phyloP scores from a whole-genome alignment of 495 filamentous ascomycete species.

The Hypoxylon fuscum region DNA sequence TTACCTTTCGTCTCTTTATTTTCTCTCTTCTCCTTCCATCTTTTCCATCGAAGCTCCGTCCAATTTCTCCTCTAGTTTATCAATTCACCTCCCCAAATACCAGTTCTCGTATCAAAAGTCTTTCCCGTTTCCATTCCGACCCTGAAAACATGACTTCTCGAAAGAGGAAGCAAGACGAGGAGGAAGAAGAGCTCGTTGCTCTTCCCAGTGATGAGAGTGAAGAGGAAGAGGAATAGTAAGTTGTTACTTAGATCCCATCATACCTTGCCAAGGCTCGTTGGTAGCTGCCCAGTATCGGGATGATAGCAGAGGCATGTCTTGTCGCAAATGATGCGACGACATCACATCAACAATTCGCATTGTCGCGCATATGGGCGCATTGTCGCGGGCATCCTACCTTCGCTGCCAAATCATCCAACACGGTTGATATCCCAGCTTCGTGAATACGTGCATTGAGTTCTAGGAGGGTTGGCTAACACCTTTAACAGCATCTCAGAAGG shows the following conservation, averaged over 20 bases:
- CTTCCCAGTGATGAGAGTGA: constrained; percentile 57
- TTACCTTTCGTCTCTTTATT: constrained; percentile 39
- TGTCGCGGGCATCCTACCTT: constrained; percentile 30
- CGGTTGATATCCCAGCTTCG: background rate
- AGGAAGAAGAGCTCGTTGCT: constrained; percentile 63
- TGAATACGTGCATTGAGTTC: background rate
- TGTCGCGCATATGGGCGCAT: constrained; percentile 35
- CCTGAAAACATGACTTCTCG: constrained; percentile 54
- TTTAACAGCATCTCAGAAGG: constrained; percentile 41
- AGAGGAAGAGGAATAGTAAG: constrained; percentile 65
- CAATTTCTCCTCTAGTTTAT: constrained; percentile 37
- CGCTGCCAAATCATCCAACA: constrained; percentile 2
- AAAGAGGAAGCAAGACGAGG: constrained; percentile 59
- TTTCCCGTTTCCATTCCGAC: constrained; percentile 24
- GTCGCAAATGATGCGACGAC: constrained; percentile 38
- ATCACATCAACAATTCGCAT: constrained; percentile 3
- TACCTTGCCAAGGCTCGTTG: constrained; percentile 1
- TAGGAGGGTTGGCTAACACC: constrained; percentile 16
- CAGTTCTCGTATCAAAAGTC: constrained; percentile 38
- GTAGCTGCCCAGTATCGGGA: background rate
- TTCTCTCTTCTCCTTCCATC: constrained; percentile 34
- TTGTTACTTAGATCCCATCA: constrained; percentile 24
- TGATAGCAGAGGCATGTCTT: constrained; percentile 5
- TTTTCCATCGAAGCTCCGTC: constrained; percentile 35
- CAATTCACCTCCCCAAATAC: constrained; percentile 22